Base-by-base conservation (phyloP, 1,284 basidiomycete species). In the Cutaneotrichosporon spelunceum region DNA sequence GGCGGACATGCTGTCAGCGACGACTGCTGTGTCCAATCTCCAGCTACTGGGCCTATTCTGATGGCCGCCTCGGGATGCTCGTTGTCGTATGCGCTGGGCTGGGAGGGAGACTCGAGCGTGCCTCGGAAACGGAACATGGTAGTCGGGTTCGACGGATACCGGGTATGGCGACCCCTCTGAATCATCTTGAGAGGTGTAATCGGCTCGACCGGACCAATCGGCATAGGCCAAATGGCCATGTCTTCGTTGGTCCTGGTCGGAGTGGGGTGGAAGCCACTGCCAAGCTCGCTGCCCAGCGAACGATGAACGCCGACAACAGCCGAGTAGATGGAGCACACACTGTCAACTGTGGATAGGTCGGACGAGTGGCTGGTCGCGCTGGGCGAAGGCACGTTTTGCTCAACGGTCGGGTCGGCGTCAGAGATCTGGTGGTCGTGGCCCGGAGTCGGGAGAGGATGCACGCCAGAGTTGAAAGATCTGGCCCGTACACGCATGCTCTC, bases 261-360 rank as follows among this genome's bases (percentile, higher is more conserved):
- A 29, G 59, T 56, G 3, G 36, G 26, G 39, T 45, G 48, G 42
- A 57, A 66, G 34, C 24, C 42, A 54, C 59, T 61, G 33, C 64
- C 64, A 3, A 66, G 57, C 45, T 76, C 74, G 34, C 68, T 70
- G 6, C 72, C 70, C 5, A 76, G 65, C 0, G 72, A 70, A 13
- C 71, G 62, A 21, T 34, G 59, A 9, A 26, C 34, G 8, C 53
- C 61, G 2, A 63, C 14, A 19, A 56, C 60, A 21, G 63, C 61
- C n/a, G 64, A 62, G 23, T 60, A 33, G 36, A 59, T 56, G 21
- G 61, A 63, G n/a, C 61, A 56, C n/a, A 66, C 61, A 27, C 64
- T 66, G 58, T 57, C 58, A 47, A 60, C 53, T 21, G 48, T 53
- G 1, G 56, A 53, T 34, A 27, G 29, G 8, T 42, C 26, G 11